Evolutionary conservation across 1,284 basidiomycete genomes (phyloP).

Genomic region (Cerioporus squamosus): DNA sequence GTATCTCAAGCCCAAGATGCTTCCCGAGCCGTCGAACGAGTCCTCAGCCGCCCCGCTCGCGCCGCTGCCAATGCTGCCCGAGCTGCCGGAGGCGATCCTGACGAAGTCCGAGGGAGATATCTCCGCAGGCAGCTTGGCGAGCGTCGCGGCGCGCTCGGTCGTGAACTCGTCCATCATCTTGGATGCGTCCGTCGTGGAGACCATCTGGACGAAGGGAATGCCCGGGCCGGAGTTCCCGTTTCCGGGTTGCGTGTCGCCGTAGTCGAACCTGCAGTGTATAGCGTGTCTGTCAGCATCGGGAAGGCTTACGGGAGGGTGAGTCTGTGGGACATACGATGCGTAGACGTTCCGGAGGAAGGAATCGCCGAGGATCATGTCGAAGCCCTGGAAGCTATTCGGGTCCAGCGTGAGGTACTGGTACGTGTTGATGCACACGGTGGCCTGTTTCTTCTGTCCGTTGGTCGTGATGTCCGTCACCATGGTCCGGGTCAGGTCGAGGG

Average conservation of each 20-base stretch:
- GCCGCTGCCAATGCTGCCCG: neutral
- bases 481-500: conserved; percentile 2
- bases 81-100: neutral
- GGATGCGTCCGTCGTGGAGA: conserved; percentile 27
- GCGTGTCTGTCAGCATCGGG: neutral
- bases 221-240: conserved; percentile 16
- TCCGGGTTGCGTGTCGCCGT: conserved; percentile 37
- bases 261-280: conserved; percentile 45
- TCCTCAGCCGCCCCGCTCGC: neutral
- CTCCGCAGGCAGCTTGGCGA: conserved; percentile 8
- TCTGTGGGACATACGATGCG: conserved; percentile 35
- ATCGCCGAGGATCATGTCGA: conserved; percentile 43
- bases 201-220: conserved; percentile 39
- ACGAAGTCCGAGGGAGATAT: conserved; percentile 1
- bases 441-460: neutral
- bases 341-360: conserved; percentile 46
- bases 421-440: neutral
- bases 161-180: conserved; percentile 26
- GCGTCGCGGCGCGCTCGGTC: conserved; percentile 16
- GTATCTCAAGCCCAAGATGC: conserved; percentile 4
- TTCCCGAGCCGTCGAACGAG: neutral
- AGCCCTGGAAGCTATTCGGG: conserved; percentile 23
- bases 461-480: neutral
- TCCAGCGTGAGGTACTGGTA: conserved; percentile 9
- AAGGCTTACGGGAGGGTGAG: too few species aligned